Base-by-base conservation (phyloP, 352 stramenopile species). In the Hyaloperonospora brassicae region DNA sequence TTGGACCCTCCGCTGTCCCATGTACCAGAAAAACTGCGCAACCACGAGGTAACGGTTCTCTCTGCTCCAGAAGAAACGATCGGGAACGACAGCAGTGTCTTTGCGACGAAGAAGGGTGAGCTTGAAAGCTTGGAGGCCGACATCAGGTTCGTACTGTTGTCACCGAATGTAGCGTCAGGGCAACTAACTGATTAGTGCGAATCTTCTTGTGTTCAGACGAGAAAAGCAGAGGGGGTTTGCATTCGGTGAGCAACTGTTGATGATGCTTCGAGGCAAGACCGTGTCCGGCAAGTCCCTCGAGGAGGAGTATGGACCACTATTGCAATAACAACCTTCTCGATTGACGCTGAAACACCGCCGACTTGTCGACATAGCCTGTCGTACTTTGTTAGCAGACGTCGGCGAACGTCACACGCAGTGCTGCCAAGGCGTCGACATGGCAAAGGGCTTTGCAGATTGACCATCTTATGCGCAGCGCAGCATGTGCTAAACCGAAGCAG, bases 221-320 rank as follows among this genome's bases (percentile, higher is more conserved):
- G 78, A 86, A 42, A 84, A 76, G 49, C 64, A 66, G 45, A 57
- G 57, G 35, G 71, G 63, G 0, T 72, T 55, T 2, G 67, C 60
- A 2, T 88, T 88, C 38, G 61, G 75, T 34, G 50, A 75, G 24
- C 64, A 82, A 48, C 61, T 88, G 23, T 50, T 88, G 40, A 62
- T 63, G 57, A 74, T 79, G 61, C 65, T 88, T 17, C 78, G 81
- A 48, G 72, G 75, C 45, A 76, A 74, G 54, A 79, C 72, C 8
- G 54, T 79, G 42, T 79, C 75, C 14, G 75, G 75, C 5, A 77
- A 73, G 41, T 53, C 61, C 6, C 53, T 86, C 2, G 57, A 69
- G 17, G 75, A 81, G 31, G 72, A 85, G 40, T 85, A 78, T 52
- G 50, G 38, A n/a, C 30, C 52, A 1, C 30, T 68, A 17, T 46